A percentile compares a stretch with the other conserved stretches of the same genome.
These are phyloP conservation scores for Suillus hirtellus DNA, from an alignment of 768 basidiomycete genomes.

Conservation along the genomic window DNA sequence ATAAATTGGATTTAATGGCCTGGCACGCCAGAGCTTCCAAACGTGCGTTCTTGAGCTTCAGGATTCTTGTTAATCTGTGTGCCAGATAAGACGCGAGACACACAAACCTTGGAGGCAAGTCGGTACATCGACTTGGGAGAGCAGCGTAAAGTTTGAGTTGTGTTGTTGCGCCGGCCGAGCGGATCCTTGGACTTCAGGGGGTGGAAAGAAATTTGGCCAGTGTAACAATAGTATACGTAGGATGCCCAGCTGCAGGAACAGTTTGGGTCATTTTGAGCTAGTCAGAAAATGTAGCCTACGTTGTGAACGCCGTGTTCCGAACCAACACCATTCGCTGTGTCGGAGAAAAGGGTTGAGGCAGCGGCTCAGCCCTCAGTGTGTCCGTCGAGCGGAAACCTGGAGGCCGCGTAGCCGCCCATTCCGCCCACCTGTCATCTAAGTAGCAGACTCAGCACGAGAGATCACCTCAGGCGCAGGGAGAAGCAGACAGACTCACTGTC, in stretches of 20 bases:
- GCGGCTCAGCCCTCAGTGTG: background rate
- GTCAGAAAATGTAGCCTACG: conserved; percentile 20
- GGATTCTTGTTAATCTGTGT: background rate
- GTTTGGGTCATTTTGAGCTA: background rate
- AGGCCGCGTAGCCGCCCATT: background rate
- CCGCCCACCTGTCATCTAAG: background rate
- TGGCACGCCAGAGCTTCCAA: conserved; percentile 16
- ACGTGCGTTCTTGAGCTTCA: background rate
- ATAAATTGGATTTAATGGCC: conserved; percentile 25
- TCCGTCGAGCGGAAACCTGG: background rate
- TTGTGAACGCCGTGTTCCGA: conserved; percentile 29
- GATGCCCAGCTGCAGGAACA: conserved; percentile 23
- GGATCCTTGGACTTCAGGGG: conserved; percentile 23
- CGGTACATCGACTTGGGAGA: conserved; percentile 43
- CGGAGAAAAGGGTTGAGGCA: conserved; percentile 24
- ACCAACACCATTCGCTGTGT: conserved; percentile 28
- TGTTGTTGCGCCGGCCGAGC: background rate
- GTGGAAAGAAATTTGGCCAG: conserved; percentile 28
- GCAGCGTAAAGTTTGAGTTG: conserved; percentile 17
- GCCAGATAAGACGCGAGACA: background rate
- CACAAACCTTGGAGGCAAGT: conserved; percentile 27
- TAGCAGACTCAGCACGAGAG: background rate
- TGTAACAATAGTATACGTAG: conserved; percentile 33
- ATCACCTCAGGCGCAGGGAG: background rate
- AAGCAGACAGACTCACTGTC: background rate